Evolutionary conservation across 116 monocot species (phyloP).

Genomic region (Papilionanthe hybrid): DNA sequence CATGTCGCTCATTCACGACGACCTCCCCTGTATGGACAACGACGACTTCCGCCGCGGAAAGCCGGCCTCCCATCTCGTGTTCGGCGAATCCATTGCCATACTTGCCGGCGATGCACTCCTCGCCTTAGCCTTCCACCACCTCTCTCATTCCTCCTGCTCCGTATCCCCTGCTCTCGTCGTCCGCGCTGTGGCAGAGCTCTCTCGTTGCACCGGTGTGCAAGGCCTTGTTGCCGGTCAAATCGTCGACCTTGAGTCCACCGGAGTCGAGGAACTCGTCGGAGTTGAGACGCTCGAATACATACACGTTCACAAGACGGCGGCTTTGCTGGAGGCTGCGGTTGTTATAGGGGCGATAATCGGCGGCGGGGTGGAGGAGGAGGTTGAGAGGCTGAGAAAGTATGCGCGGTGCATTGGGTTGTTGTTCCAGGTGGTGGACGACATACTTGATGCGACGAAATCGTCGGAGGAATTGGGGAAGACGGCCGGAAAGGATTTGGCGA

Average conservation of each 20-base stretch:
- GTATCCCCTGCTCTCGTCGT: conserved; percentile 7
- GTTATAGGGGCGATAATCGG: conserved; percentile 27
- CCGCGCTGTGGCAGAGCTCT: conserved; percentile 35
- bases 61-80: conserved; percentile 31
- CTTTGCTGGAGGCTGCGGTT: conserved; percentile 27
- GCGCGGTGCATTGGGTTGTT: conserved; percentile 28
- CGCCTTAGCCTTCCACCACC: conserved; percentile 21
- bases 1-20: conserved; percentile 58
- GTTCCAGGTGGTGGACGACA: conserved; percentile 46
- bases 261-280: conserved; percentile 11
- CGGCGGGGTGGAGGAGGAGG: conserved; percentile 10
- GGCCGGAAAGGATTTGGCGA: conserved; percentile 30
- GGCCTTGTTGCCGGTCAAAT: conserved; percentile 53
- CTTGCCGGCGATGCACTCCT: conserved; percentile 30
- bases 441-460: conserved; percentile 27
- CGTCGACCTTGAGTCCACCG: conserved; percentile 43
- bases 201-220: conserved; percentile 29
- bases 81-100: conserved; percentile 35
- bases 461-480: conserved; percentile 34
- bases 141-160: conserved; percentile 6
- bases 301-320: conserved; percentile 42
- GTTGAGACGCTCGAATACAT: conserved; percentile 43
- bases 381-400: conserved; percentile 20
- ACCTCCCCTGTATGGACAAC: conserved; percentile 54
- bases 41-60: conserved; percentile 44